Conservation (phyloP, 2,329 filamentous ascomycete species). For the Xylaria polymorpha region DNA sequence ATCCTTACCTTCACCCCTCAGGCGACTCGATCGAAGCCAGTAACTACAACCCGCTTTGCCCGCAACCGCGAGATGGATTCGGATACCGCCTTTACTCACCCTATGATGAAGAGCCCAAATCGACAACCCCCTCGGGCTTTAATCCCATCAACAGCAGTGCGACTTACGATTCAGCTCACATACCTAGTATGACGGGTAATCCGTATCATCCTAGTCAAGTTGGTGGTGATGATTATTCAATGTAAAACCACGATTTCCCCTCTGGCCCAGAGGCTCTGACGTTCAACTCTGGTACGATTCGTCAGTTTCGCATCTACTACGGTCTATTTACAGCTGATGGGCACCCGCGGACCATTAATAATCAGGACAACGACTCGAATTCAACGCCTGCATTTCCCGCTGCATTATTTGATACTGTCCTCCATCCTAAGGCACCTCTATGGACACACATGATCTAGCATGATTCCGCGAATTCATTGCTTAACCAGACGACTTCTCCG, state of each 20-base stretch:
- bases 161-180: constrained; percentile 43
- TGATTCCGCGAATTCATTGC: constrained; percentile 34
- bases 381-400: background rate
- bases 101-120: constrained; percentile 48
- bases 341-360: background rate
- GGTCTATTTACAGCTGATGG: background rate
- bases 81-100: constrained; percentile 45
- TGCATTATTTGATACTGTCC: background rate
- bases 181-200: constrained; percentile 38
- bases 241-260: constrained; percentile 18
- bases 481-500: constrained; percentile 21
- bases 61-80: constrained; percentile 48
- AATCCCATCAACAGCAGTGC: constrained; percentile 44
- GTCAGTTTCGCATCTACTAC: background rate
- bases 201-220: constrained; percentile 40
- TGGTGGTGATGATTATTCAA: constrained; percentile 38
- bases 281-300: background rate
- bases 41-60: constrained; percentile 52
- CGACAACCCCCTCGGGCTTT: constrained; percentile 41
- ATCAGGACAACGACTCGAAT: background rate
- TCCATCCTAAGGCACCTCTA: constrained; percentile 10
- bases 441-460: constrained; percentile 21
- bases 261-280: background rate
- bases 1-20: constrained; percentile 47
- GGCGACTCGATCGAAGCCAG: constrained; percentile 43